Evolutionary conservation across 2,329 filamentous ascomycete species (phyloP), one percentile per base, ranked within the genome.

Genomic region (Elsinoe batatas): DNA sequence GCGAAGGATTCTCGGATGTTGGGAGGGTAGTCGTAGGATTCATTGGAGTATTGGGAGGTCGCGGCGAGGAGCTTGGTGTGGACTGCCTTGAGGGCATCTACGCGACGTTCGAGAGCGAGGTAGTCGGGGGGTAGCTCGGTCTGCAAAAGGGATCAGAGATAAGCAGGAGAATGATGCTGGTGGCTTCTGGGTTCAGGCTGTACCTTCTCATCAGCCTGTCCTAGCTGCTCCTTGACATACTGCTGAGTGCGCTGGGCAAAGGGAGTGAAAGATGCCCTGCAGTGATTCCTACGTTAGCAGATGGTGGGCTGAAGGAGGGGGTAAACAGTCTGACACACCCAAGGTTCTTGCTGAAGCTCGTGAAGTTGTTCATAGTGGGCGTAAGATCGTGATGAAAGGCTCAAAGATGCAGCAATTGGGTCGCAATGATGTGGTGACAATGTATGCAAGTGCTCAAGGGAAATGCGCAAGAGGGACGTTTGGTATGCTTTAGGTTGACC

Each of bases 1-100:
- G 88, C 87, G 77, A 98, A 95, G 61, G 90, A 95, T 78, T 98
- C 93, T 73, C 91, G 91, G 73, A 97, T 88, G 75, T 98, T 97
- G 67, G 91, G 88, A 51, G 91, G 93, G 74, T 98, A 98, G 75
- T 98, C 93, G 69, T 85, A 85, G 60, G 81, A 79, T 71, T 85
- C 93, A 74, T 93, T 89, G 51, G 87, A 83, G 76, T 95, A 98
- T 78, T 96, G 90, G 61, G 88, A 91, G 65, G 93, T 98, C 69
- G 97, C 93, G 64, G 89, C 83, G 61, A 98, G 83, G 79, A 98
- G 88, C 78, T 95, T 95, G 76, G 95, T 89, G 74, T 98, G 93
- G 58, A 95, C 93, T 69, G 87, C 84, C 79, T 95, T 97, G 69
- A 98, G 78, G 58, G 93, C 93, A 82, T 98, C 93, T 67, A 97